A percentile compares a stretch with the other conserved stretches of the same genome.
Conservation (phyloP, 148 eudicot genomes). For the Cornus suecica region DNA sequence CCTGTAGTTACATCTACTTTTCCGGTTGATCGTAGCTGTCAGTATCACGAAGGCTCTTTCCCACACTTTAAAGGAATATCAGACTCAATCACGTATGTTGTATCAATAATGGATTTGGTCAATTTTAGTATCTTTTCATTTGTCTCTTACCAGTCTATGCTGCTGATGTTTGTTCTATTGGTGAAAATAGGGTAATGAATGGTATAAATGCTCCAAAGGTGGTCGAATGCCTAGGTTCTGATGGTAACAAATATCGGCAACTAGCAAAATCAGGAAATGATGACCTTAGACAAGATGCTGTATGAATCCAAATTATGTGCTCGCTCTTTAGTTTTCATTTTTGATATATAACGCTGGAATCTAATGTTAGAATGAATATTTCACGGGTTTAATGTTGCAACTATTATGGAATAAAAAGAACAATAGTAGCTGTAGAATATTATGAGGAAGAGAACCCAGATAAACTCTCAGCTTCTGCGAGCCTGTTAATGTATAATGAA, state of each 20-base stretch:
- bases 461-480: not conserved
- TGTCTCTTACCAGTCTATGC: slow-evolving; percentile 9
- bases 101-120: not conserved
- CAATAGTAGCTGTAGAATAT: not conserved
- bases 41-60: slow-evolving; percentile 77
- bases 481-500: too few relatives aligned
- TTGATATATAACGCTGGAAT: not conserved
- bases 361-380: not conserved
- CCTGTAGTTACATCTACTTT: slow-evolving; percentile 88
- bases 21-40: slow-evolving; percentile 78
- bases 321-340: not conserved
- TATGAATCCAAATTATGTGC: slow-evolving; percentile 35
- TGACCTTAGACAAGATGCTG: slow-evolving; percentile 99
- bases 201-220: slow-evolving; percentile 99
- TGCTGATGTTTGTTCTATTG: slow-evolving; percentile 1
- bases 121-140: slow-evolving; percentile 9
- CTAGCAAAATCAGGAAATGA: slow-evolving; percentile 99
- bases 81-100: slow-evolving; percentile 82
- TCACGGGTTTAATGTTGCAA: not conserved
- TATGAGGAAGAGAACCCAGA: not conserved
- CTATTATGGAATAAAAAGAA: not conserved
- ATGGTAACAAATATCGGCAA: slow-evolving; percentile 89
- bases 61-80: slow-evolving; percentile 91
- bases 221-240: slow-evolving; percentile 92
- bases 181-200: slow-evolving; percentile 78